Conservation (phyloP, 192 early-diverging fungal genomes). For the Physocladia obscura region DNA sequence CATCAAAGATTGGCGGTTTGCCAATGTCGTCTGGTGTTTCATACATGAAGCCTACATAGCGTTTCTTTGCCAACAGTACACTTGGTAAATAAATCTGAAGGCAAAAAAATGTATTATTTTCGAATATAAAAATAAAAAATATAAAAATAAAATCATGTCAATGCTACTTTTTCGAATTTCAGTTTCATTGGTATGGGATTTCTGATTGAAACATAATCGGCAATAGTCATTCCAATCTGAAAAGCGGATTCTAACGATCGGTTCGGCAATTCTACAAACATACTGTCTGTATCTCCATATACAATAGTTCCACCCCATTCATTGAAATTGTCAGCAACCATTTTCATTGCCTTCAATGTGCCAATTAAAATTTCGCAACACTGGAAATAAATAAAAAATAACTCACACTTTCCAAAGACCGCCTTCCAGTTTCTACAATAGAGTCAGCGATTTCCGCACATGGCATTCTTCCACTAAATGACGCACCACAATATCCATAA, state of each 20-base stretch:
- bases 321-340: not conserved
- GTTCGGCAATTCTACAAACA: slow-evolving; percentile 78
- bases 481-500: slow-evolving; percentile 83
- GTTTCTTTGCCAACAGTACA: slow-evolving; percentile 87
- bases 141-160: not conserved
- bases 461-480: slow-evolving; percentile 89
- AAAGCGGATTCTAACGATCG: slow-evolving; percentile 72
- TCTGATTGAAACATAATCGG: slow-evolving; percentile 66
- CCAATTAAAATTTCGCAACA: not conserved
- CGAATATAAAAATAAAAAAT: not conserved
- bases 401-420: slow-evolving; percentile 69
- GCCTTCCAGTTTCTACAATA: slow-evolving; percentile 84
- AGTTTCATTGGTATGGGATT: slow-evolving; percentile 84
- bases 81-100: slow-evolving; percentile 79
- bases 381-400: not conserved
- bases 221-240: slow-evolving; percentile 78
- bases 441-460: slow-evolving; percentile 86
- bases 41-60: slow-evolving; percentile 88
- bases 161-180: slow-evolving; percentile 84
- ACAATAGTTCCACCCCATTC: slow-evolving; percentile 80
- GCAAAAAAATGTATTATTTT: not conserved
- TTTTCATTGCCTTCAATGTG: slow-evolving; percentile 25
- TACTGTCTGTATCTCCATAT: slow-evolving; percentile 92
- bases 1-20: slow-evolving; percentile 79
- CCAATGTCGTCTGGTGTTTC: slow-evolving; percentile 61